A percentile compares a stretch with the other conserved stretches of the same genome.
phyloP scores from a whole-genome alignment of 176 grass and related monocot genomes.

The Ananas comosus region DNA sequence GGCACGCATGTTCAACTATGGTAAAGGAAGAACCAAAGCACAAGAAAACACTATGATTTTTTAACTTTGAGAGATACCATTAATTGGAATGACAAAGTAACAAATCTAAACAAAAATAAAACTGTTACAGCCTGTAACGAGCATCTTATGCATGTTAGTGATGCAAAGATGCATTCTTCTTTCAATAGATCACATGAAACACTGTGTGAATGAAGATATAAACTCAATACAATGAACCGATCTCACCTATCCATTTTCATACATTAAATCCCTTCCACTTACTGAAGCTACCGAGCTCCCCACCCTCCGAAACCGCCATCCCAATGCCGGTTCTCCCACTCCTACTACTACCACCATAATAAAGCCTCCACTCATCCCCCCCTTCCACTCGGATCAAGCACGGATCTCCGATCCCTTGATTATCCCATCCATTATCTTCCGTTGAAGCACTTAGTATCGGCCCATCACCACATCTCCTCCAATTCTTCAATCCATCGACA shows the following conservation, averaged over 20 bases:
- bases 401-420: constrained; percentile 40
- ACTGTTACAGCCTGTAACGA: background rate
- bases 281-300: constrained; percentile 40
- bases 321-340: constrained; percentile 46
- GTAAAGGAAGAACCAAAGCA: too few species aligned
- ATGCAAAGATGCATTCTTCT: background rate
- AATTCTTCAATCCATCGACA: constrained; percentile 48
- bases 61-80: too few species aligned
- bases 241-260: constrained; percentile 28
- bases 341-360: constrained; percentile 52
- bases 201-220: background rate
- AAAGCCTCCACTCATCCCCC: constrained; percentile 63
- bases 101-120: too few species aligned
- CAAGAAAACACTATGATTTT: too few species aligned
- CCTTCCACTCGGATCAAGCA: constrained; percentile 63
- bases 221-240: background rate
- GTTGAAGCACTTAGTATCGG: constrained; percentile 36
- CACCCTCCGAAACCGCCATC: constrained; percentile 57
- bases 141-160: background rate
- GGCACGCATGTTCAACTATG: too few species aligned
- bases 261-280: constrained; percentile 51
- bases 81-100: background rate
- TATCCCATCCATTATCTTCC: constrained; percentile 58
- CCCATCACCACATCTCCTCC: constrained; percentile 49
- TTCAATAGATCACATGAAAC: background rate